Conservation (phyloP, 257 asterid genomes). For the Penstemon davidsonii region DNA sequence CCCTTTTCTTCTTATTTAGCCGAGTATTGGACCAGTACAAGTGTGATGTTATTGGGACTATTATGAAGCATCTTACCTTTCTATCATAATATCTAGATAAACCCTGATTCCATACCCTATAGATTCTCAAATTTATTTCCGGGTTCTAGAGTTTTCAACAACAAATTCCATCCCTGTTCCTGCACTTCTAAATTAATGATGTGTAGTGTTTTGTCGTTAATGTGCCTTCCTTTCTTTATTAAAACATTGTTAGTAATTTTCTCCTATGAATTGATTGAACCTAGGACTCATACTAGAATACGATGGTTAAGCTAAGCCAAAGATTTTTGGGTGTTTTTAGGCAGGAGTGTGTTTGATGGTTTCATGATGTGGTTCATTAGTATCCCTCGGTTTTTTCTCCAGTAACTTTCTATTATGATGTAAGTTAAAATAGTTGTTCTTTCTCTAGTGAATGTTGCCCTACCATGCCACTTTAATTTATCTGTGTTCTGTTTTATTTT, state of each 20-base stretch:
- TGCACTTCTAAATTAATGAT: too few relatives aligned
- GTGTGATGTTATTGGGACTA: not conserved
- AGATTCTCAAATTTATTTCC: too few relatives aligned
- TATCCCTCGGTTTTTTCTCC: not conserved
- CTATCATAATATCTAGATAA: too few relatives aligned
- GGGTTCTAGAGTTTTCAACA: too few relatives aligned
- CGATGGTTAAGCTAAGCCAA: too few relatives aligned
- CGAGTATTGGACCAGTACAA: constrained; percentile 10
- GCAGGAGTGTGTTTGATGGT: constrained; percentile 1
- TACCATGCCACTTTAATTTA: not conserved
- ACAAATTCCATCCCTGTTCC: too few relatives aligned
- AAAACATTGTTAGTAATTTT: too few relatives aligned
- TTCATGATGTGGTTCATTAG: constrained; percentile 14
- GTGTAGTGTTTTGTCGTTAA: too few relatives aligned
- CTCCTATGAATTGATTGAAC: too few relatives aligned
- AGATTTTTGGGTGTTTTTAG: not conserved
- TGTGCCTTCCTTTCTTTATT: too few relatives aligned
- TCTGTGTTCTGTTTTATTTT: constrained; percentile 3
- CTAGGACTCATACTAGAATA: too few relatives aligned
- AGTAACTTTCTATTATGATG: not conserved
- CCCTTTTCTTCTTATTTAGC: not conserved
- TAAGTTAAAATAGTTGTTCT: constrained; percentile 10
- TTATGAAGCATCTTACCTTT: not conserved
- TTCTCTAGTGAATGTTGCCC: constrained; percentile 11
- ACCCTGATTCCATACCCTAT: too few relatives aligned